Evolutionary conservation across 2,329 filamentous ascomycete species (phyloP).

Genomic region (Torrubiellomyces zombiae): DNA sequence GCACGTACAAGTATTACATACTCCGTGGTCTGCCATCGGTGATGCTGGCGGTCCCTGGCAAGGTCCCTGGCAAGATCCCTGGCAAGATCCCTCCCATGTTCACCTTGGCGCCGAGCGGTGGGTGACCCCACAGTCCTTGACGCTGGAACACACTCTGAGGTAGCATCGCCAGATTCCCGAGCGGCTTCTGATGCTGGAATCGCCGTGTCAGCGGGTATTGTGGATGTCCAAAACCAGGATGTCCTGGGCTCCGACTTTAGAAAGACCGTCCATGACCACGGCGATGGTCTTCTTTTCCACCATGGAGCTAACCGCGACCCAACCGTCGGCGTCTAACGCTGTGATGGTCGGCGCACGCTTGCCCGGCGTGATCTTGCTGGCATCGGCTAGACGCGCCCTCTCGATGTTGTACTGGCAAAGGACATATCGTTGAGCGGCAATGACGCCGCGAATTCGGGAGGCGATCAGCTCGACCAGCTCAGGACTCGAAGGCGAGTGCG

Average conservation of each 20-base stretch:
- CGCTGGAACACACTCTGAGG: too few species aligned
- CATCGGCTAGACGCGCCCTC: constrained; percentile 47
- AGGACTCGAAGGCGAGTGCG: constrained; percentile 63
- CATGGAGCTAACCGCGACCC: constrained; percentile 93
- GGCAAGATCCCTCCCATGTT: too few species aligned
- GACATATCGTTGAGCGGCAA: constrained; percentile 85
- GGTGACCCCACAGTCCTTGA: too few species aligned
- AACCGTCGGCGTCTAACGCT: constrained; percentile 71
- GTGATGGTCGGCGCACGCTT: constrained; percentile 88
- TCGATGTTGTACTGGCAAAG: constrained; percentile 94
- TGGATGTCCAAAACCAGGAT: constrained; percentile 75
- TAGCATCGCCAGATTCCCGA: too few species aligned
- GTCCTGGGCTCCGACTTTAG: constrained; percentile 61
- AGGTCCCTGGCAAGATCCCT: too few species aligned
- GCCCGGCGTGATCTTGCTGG: constrained; percentile 70
- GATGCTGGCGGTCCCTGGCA: too few species aligned
- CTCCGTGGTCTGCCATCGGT: too few species aligned
- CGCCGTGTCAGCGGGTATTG: constrained; percentile 42
- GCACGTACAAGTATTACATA: too few species aligned
- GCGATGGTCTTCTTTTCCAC: constrained; percentile 78
- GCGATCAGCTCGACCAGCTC: constrained; percentile 71
- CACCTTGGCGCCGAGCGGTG: too few species aligned
- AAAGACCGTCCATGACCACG: constrained; percentile 71
- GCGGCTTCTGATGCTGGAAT: too few species aligned
- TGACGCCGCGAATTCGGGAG: constrained; percentile 78